Evolutionary conservation across 306 rosid species (phyloP).

Genomic region (Chamaecrista fasciculata): DNA sequence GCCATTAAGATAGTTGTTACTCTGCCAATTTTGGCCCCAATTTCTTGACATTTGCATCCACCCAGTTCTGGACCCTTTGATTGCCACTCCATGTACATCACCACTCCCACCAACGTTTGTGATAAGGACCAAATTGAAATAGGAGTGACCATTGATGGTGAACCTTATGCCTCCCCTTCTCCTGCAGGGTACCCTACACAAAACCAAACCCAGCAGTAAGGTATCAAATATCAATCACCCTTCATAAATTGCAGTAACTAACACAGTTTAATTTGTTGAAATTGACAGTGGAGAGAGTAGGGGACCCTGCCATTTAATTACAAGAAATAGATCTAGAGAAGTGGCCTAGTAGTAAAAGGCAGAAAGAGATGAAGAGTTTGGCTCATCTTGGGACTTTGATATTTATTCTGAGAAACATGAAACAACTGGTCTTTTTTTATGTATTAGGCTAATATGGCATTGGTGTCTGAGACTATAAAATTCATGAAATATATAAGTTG

Average conservation of each 20-base stretch:
- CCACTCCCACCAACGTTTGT: constrained; percentile 99
- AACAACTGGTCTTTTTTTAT: too few species aligned
- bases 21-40: constrained; percentile 99
- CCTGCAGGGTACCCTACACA: constrained; percentile 72
- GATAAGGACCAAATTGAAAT: constrained; percentile 82
- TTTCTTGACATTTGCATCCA: constrained; percentile 90
- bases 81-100: constrained; percentile 68
- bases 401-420: too few species aligned
- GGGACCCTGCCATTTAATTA: neutral
- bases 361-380: too few species aligned
- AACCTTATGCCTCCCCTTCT: constrained; percentile 90
- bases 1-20: constrained; percentile 77
- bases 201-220: neutral
- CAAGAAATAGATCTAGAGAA: neutral
- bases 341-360: too few species aligned
- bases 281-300: neutral
- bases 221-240: neutral
- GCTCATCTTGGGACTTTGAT: too few species aligned
- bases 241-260: too few species aligned
- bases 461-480: too few species aligned
- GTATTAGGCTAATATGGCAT: too few species aligned
- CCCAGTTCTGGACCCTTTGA: constrained; percentile 78
- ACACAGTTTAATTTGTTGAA: too few species aligned
- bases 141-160: constrained; percentile 92
- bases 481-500: too few species aligned